These are phyloP conservation scores for Lachnellula cervina DNA, from an alignment of 2,329 filamentous ascomycete species.

Conservation along the genomic window DNA sequence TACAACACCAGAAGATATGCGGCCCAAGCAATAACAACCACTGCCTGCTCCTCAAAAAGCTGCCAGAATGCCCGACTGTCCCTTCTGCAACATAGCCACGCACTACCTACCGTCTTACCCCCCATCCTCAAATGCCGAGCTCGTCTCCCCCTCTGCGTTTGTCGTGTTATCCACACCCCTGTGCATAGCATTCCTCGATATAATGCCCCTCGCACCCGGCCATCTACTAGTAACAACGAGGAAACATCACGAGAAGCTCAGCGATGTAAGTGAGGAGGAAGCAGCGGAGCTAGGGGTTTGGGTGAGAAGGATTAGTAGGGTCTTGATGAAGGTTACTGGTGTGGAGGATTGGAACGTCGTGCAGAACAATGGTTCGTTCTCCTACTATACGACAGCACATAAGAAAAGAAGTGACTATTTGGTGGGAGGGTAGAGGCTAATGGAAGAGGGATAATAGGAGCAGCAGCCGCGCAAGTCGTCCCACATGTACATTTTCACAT, in stretches of 20 bases:
- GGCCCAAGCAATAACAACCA: conserved; percentile 10
- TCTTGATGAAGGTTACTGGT: conserved; percentile 63
- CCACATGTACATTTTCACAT: conserved; percentile 93
- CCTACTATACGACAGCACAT: neutral
- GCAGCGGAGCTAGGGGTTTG: conserved; percentile 61
- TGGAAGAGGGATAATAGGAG: conserved; percentile 42
- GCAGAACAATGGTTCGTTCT: conserved; percentile 73
- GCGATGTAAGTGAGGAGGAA: conserved; percentile 60
- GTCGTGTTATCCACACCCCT: conserved; percentile 73
- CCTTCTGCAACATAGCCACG: conserved; percentile 57
- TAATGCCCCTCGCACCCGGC: conserved; percentile 77
- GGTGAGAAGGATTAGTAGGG: conserved; percentile 68
- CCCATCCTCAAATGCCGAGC: conserved; percentile 38
- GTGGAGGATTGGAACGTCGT: conserved; percentile 91
- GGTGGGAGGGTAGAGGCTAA: neutral
- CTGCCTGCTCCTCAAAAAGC: conserved; percentile 1
- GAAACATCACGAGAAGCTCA: conserved; percentile 71
- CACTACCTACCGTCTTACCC: conserved; percentile 38
- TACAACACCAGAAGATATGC: conserved; percentile 6
- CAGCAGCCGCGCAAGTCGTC: conserved; percentile 84
- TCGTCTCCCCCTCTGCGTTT: conserved; percentile 39
- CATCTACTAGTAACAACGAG: conserved; percentile 81
- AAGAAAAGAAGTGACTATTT: neutral
- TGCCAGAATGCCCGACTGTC: conserved; percentile 37
- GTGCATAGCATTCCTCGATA: conserved; percentile 87